Base-by-base conservation (phyloP, 2,329 filamentous ascomycete genomes). In the Cladophialophora immunda region DNA sequence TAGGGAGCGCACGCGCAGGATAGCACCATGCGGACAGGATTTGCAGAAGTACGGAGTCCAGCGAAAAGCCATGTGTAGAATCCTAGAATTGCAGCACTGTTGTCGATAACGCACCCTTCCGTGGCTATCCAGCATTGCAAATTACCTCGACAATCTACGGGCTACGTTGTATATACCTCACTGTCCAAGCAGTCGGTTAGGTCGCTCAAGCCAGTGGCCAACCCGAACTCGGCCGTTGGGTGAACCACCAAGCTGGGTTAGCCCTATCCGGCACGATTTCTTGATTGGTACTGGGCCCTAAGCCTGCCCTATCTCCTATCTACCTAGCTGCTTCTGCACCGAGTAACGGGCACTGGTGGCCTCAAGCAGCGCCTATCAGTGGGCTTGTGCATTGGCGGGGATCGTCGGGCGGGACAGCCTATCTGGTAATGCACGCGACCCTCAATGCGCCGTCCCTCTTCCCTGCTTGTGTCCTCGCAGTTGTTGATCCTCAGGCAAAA, bases 321-420 rank as follows among this genome's bases (percentile, higher is more conserved):
- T n/a, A 17, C 36, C 36, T 38, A 38, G 13, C 36, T 38, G 15
- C 13, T 13, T 17, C 11, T 45, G 38, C 38, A 45, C 38, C 38
- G 9, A 19, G n/a, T 45, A 45, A 45, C 38, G n/a, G 38, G 32
- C 32, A 45, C 38, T 41, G 38, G 17, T n/a, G 38, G 38, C 4
- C 15, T 7, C 32, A 34, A 13, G 11, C 32, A 34, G 17, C 17
- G 38, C 17, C 38, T 45, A 45, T 45, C 38, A 19, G n/a, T 22
- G 38, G 38, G 38, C 38, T 45, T n/a, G 17, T 45, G 38, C 38
- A 45, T 45, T 19, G 38, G 38, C 38, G 38, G 38, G 17, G 38
- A 45, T 45, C 38, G 17, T 45, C 38, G 38, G 38, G n/a, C 38
- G 38, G n/a, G 13, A 45, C 38, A 45, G 38, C 38, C 38, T 45